Base-by-base conservation (phyloP, 768 basidiomycete genomes). In the Boletus pseudopeckii region DNA sequence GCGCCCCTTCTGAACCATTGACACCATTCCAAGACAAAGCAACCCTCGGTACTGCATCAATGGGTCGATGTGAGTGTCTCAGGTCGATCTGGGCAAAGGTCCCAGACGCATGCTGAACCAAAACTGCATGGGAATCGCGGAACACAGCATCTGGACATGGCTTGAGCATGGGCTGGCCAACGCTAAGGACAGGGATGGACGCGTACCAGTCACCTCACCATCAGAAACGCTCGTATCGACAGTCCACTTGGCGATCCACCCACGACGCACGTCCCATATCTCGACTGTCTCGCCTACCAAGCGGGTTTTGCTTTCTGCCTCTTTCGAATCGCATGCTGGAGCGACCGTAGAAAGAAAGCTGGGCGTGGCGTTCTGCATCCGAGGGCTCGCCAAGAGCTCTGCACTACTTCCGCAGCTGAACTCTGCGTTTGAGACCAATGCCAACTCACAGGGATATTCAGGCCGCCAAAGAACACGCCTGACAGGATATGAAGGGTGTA, bases 251-350 rank as follows among this genome's bases (percentile, higher is more conserved):
- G 88, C 85, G 45, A 92, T 77, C 80, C 86, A 90, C 0, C 82
- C 80, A 44, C 92, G 75, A 50, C 91, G 76, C 2, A 89, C 88
- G 66, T 94, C 91, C 92, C 92, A 94, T 22, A 93, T 85, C 61
- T 92, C 90, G 30, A 91, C 76, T 0, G 82, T 73, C 62, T 90
- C 86, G 3, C 83, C 80, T 3, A 61, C 46, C 11, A 40, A 39
- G 3, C 55, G 43, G 17, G 43, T 1, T 26, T 55, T 68, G 4
- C 60, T 58, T 2, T 60, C 58, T 18, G 47, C 45, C 1, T 59
- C 60, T 7, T 61, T 65, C 7, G 47, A 46, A 10, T 67, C 67
- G 6, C 42, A 41, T 5, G 18, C 48, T 4, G 59, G 53, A 28
- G 26, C 24, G 3, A 36, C 50, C 15, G 49, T 50, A 26, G 55